Conservation (phyloP, 169 alveolate genomes). For the Plasmodium sp. region DNA sequence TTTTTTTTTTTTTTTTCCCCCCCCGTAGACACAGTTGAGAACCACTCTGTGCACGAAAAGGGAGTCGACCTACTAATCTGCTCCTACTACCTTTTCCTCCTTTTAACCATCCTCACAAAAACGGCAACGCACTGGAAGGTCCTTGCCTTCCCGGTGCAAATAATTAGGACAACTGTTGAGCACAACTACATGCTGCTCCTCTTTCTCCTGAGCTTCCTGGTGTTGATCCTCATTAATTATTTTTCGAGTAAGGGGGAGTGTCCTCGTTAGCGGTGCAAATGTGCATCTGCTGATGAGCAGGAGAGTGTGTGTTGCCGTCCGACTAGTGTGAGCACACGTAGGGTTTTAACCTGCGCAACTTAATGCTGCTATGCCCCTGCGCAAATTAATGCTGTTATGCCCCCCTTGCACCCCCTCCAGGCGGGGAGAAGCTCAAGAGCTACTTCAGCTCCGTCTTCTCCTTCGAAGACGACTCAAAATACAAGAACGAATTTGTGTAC, state of each 20-base stretch:
- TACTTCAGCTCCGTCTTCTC: not conserved
- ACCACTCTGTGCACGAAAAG: constrained; percentile 8
- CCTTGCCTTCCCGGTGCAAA: constrained; percentile 23
- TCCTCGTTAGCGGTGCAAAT: not conserved
- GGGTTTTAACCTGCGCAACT: no score
- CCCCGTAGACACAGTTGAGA: constrained; percentile 7
- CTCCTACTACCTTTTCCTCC: constrained; percentile 13
- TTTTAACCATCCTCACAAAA: not conserved
- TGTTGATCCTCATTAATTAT: constrained; percentile 13
- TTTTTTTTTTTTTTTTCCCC: not conserved
- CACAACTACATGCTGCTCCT: constrained; percentile 2
- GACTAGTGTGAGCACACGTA: no score
- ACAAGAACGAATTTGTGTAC: constrained; percentile 29
- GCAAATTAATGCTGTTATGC: not conserved
- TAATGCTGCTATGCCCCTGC: no score
- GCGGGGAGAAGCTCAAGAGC: not conserved
- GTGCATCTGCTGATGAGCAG: not conserved
- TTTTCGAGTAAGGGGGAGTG: constrained; percentile 24
- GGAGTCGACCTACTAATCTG: constrained; percentile 1
- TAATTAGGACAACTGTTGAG: not conserved
- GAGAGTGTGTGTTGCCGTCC: not conserved
- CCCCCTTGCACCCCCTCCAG: constrained; percentile 6
- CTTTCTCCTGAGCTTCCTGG: constrained; percentile 17
- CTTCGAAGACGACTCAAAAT: constrained; percentile 1
- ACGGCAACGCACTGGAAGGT: not conserved